A percentile compares a stretch with the other conserved stretches of the same genome.
Conservation (phyloP, 495 filamentous ascomycete species). For the Hypoxylon subgilvum region DNA sequence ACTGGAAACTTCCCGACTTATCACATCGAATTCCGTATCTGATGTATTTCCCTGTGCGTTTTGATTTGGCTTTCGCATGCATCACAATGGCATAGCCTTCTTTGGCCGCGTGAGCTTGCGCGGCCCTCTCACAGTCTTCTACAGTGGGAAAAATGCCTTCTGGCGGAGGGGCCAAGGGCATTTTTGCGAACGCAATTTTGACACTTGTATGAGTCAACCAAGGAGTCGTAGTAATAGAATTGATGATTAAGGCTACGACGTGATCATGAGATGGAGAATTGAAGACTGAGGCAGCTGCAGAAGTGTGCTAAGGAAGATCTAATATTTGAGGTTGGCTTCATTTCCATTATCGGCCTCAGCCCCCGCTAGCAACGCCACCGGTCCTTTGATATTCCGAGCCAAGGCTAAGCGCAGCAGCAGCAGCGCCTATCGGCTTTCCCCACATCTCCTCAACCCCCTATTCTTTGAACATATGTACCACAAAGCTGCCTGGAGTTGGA, state of each 20-base stretch:
- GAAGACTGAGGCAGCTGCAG: slow-evolving; percentile 23
- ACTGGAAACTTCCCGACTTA: slow-evolving; percentile 40
- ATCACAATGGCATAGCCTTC: slow-evolving; percentile 41
- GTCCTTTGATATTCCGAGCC: slow-evolving; percentile 5
- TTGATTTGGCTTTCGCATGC: slow-evolving; percentile 38
- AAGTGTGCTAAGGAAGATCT: slow-evolving; percentile 30
- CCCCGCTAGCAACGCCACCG: not conserved
- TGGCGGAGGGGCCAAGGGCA: slow-evolving; percentile 38
- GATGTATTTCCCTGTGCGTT: slow-evolving; percentile 38
- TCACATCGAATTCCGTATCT: slow-evolving; percentile 43
- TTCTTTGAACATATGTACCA: too few relatives aligned
- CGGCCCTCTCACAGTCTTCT: slow-evolving; percentile 31
- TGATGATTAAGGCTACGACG: not conserved
- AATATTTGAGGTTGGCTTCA: not conserved
- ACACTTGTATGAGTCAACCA: not conserved
- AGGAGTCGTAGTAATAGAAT: too few relatives aligned
- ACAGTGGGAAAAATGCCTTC: slow-evolving; percentile 36
- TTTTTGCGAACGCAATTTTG: slow-evolving; percentile 2
- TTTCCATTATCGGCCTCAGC: not conserved
- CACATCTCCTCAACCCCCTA: too few relatives aligned
- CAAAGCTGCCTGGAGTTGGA: too few relatives aligned
- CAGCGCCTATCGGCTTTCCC: too few relatives aligned
- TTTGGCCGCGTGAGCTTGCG: slow-evolving; percentile 37
- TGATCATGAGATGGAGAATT: not conserved
- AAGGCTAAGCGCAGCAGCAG: too few relatives aligned